A percentile compares a stretch with the other conserved stretches of the same genome.
These are phyloP conservation scores for Jimgerdemannia lactiflua DNA, from an alignment of 192 early-diverging fungal species.

Conservation along the genomic window DNA sequence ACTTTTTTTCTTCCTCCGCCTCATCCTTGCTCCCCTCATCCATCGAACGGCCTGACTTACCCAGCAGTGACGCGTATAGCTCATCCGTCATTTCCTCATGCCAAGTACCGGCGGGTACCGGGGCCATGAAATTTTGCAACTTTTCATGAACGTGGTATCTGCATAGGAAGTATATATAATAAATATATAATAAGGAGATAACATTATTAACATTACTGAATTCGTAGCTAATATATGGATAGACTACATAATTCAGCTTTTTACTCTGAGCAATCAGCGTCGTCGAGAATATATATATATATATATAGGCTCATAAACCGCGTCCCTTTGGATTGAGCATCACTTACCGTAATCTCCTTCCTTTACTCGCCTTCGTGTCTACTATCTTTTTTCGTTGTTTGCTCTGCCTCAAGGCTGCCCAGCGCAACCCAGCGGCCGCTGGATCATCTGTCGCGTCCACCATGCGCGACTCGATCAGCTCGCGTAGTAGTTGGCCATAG, in stretches of 20 bases:
- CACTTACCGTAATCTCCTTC: conserved; percentile 72
- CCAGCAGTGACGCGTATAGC: conserved; percentile 83
- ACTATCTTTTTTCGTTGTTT: conserved; percentile 69
- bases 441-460: conserved; percentile 83
- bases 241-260: no score
- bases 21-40: no score
- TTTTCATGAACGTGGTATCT: conserved; percentile 96
- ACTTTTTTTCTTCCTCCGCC: no score
- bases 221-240: no score
- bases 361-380: conserved; percentile 92
- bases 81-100: conserved; percentile 94
- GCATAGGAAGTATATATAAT: background rate
- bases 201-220: background rate
- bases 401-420: conserved; percentile 75
- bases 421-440: conserved; percentile 75
- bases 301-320: no score
- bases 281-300: no score
- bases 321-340: no score
- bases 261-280: no score
- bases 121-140: conserved; percentile 95
- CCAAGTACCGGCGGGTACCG: conserved; percentile 86
- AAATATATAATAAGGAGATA: background rate
- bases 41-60: conserved; percentile 14
- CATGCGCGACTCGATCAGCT: conserved; percentile 94
- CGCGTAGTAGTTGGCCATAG: conserved; percentile 90